Conservation (phyloP, 257 asterid genomes). For the Cinchona pubescens region DNA sequence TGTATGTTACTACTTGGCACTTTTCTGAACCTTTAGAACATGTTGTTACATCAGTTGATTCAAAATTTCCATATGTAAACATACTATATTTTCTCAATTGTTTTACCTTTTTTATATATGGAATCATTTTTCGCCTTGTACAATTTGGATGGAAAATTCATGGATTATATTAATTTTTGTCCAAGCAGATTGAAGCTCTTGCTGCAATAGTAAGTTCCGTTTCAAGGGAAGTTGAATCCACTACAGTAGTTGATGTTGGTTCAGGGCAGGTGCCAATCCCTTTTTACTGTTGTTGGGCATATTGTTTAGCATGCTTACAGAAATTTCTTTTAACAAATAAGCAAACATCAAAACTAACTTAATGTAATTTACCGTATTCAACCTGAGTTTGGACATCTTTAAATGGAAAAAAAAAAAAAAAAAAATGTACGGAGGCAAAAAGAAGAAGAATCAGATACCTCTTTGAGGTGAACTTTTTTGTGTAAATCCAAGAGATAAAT, state of each 20-base stretch:
- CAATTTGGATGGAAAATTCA: not conserved
- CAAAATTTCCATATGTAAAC: not conserved
- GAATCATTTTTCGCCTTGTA: not conserved
- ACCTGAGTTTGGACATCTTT: not conserved
- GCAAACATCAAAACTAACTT: not conserved
- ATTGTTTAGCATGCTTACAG: not conserved
- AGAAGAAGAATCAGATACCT: not conserved
- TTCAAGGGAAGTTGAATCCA: conserved; percentile 57
- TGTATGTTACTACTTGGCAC: not conserved
- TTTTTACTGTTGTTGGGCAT: not conserved
- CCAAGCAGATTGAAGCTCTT: conserved; percentile 66
- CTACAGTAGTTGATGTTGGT: conserved; percentile 72
- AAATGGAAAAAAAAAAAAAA: not conserved
- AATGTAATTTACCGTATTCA: not conserved
- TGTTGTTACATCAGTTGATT: not conserved
- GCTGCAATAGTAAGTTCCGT: conserved; percentile 61
- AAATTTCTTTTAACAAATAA: not conserved
- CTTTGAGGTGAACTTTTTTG: not conserved
- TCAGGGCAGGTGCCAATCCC: conserved; percentile 76
- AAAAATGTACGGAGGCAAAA: not conserved
- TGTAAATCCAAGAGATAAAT: not conserved
- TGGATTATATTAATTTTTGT: conserved; percentile 11
- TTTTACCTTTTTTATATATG: not conserved
- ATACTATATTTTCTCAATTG: not conserved
- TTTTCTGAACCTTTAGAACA: not conserved